Conservation (phyloP, 768 basidiomycete genomes). For the Suillus clintonianus region DNA sequence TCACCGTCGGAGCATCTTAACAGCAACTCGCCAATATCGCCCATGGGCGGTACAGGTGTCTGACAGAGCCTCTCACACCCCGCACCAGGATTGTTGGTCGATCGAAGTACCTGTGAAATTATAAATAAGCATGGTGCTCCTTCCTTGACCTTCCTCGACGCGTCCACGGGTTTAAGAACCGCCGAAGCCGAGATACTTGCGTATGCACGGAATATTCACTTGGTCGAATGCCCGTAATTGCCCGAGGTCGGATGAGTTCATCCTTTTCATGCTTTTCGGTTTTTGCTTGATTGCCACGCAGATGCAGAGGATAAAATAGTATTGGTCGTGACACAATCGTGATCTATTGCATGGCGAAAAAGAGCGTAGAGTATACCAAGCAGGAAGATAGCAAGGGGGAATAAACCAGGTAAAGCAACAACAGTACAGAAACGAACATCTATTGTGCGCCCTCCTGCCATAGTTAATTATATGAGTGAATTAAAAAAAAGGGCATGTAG, state of each 20-base stretch:
- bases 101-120: not conserved
- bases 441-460: slow-evolving; percentile 14
- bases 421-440: slow-evolving; percentile 1
- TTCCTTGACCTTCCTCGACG: not conserved
- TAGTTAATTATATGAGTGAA: not conserved
- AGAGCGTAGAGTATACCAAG: not conserved
- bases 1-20: not conserved
- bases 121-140: not conserved
- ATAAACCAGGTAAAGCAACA: not conserved
- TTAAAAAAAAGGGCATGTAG: not conserved
- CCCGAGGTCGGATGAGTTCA: not conserved
- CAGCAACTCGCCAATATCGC: not conserved
- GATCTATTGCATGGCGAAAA: slow-evolving; percentile 4
- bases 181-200: not conserved
- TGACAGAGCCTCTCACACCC: not conserved
- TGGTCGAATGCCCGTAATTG: not conserved
- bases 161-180: not conserved
- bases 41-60: not conserved
- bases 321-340: not conserved
- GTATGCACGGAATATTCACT: not conserved
- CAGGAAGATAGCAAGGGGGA: slow-evolving; percentile 2
- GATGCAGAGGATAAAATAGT: not conserved
- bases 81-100: not conserved
- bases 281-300: not conserved
- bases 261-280: not conserved